Percentiles rank a stretch among this genome's conserved stretches.
Evolutionary conservation across 177 flowering plant species (phyloP).

Genomic region (Vitis hybrid): DNA sequence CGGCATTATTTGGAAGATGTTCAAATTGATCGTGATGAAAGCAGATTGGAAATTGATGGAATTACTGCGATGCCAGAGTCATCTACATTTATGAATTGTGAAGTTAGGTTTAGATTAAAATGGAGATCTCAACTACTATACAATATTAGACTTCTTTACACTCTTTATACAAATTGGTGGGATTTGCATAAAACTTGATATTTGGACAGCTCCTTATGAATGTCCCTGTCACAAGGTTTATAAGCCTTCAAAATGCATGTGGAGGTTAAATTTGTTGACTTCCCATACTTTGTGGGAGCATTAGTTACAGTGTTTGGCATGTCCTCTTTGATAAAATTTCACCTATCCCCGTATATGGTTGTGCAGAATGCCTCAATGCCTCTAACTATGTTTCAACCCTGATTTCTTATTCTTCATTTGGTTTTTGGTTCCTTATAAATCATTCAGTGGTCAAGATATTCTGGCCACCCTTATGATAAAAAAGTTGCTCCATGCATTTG

Average conservation of each 20-base stretch:
- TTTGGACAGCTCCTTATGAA: neutral
- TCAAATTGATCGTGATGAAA: no score
- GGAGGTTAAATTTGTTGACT: neutral
- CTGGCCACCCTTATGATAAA: constrained; percentile 12
- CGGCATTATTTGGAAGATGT: no score
- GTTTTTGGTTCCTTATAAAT: constrained; percentile 10
- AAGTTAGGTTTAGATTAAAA: no score
- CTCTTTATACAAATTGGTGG: neutral
- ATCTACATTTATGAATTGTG: no score
- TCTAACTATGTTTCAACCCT: accelerated
- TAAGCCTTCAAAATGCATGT: no score
- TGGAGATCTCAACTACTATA: no score
- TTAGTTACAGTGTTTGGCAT: neutral
- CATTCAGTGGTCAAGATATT: constrained; percentile 17
- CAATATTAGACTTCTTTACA: no score
- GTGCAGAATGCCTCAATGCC: neutral
- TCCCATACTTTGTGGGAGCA: neutral
- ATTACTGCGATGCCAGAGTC: no score
- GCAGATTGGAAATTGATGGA: no score
- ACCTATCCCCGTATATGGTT: no score
- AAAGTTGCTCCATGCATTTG: constrained; percentile 26
- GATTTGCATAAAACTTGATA: neutral
- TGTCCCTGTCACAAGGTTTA: neutral
- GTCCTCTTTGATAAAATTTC: constrained; percentile 2
- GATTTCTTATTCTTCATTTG: constrained; percentile 10